Conservation (phyloP, 2,329 filamentous ascomycete species). For the Sphaerulina populicola region DNA sequence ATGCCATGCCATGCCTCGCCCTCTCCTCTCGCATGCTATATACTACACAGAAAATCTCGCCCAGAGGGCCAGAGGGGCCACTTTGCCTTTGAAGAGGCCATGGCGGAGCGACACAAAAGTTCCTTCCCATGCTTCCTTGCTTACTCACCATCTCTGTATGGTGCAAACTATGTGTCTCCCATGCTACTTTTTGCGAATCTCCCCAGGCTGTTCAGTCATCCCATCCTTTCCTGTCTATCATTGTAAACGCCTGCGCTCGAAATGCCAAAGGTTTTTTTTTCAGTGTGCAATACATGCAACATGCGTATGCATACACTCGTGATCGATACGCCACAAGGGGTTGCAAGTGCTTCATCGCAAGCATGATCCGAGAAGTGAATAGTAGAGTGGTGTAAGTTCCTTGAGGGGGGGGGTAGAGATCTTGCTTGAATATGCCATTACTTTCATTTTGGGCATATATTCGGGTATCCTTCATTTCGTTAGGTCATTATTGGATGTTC, state of each 20-base stretch:
- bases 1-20: too few species aligned
- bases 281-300: constrained; percentile 1
- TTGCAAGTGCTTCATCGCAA: constrained; percentile 7
- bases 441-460: constrained; percentile 3
- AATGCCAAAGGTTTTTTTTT: constrained; percentile 6
- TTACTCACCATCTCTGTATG: not conserved
- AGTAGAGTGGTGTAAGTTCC: constrained; percentile 9
- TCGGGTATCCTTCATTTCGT: constrained; percentile 8
- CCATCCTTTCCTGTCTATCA: constrained; percentile 5
- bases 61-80: too few species aligned
- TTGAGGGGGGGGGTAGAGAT: not conserved
- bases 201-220: constrained; percentile 11
- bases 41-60: not conserved
- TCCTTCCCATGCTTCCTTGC: not conserved
- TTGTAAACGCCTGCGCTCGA: constrained; percentile 11
- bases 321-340: constrained; percentile 1
- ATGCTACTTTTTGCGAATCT: not conserved
- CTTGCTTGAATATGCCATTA: constrained; percentile 3
- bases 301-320: constrained; percentile 6
- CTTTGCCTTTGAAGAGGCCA: too few species aligned
- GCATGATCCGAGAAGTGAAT: constrained; percentile 13
- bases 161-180: not conserved
- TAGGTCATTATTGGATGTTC: constrained; percentile 10
- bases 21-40: not conserved
- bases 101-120: not conserved